Evolutionary conservation across 1,284 basidiomycete genomes (phyloP).

Genomic region (Rhodotorula sp.): DNA sequence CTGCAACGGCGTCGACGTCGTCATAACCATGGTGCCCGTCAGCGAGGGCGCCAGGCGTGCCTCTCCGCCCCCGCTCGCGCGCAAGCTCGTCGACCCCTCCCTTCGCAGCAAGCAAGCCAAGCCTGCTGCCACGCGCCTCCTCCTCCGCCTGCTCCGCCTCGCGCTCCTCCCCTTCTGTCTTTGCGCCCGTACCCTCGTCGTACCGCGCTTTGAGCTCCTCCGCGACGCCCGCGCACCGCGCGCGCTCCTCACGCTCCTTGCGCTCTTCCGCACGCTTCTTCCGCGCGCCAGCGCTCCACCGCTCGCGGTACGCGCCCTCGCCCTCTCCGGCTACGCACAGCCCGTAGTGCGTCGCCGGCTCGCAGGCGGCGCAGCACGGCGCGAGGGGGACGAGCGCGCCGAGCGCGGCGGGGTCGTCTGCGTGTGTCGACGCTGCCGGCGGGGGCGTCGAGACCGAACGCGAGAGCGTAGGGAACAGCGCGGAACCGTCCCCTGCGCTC

Average conservation of each 20-base stretch:
- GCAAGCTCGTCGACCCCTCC: conserved; percentile 3
- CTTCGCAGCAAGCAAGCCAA: background rate
- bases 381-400: conserved; percentile 14
- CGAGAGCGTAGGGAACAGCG: background rate
- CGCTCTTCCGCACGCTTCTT: conserved; percentile 7
- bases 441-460: background rate
- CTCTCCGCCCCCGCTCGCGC: background rate
- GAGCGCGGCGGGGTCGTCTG: background rate
- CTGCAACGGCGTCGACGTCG: background rate
- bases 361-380: conserved; percentile 18
- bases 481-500: background rate
- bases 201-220: too few species aligned
- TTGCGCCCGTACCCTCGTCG: background rate
- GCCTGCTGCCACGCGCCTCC: background rate
- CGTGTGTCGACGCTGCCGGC: background rate
- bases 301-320: background rate
- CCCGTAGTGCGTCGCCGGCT: conserved; percentile 18
- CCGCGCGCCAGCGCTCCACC: background rate
- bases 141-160: background rate
- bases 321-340: background rate
- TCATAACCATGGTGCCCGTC: background rate
- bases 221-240: background rate
- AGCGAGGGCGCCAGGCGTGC: background rate
- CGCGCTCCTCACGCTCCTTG: conserved; percentile 4
- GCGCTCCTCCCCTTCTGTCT: background rate